phyloP scores from a whole-genome alignment of 1,284 basidiomycete genomes.

The Filobasidium uniguttulatum region DNA sequence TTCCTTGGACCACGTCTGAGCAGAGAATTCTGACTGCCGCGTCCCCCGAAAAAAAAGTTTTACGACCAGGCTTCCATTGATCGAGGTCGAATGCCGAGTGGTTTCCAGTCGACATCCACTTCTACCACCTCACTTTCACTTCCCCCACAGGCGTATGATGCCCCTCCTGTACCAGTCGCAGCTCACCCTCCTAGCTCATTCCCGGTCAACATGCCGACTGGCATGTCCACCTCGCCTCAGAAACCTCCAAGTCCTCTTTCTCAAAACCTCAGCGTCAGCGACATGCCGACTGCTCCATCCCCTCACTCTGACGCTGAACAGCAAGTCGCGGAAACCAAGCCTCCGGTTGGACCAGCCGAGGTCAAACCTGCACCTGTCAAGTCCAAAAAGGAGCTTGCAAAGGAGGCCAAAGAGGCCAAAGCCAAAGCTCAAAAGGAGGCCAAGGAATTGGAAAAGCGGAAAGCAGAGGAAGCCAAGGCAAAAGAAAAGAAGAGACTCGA shows the following conservation, averaged over 20 bases:
- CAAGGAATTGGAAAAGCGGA: conserved; percentile 2
- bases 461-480: conserved; percentile 19
- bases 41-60: not conserved
- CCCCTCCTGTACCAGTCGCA: conserved; percentile 7
- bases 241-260: conserved; percentile 12
- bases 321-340: conserved; percentile 2
- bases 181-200: not conserved
- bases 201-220: not conserved
- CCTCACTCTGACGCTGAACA: not conserved
- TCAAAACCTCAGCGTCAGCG: conserved; percentile 4
- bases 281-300: not conserved
- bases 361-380: conserved; percentile 27
- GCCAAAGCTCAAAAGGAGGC: conserved; percentile 19
- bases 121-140: conserved; percentile 10
- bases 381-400: conserved; percentile 61
- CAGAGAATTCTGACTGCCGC: not conserved
- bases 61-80: not conserved
- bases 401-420: conserved; percentile 42
- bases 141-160: not conserved
- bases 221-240: not conserved
- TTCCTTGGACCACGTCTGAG: too few species aligned
- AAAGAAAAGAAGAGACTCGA: conserved; percentile 16
- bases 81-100: too few species aligned
- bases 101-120: conserved; percentile 8
- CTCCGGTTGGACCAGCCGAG: conserved; percentile 3